These are phyloP conservation scores for Solanum okadae DNA, from an alignment of 257 asterid genomes.

Conservation along the genomic window DNA sequence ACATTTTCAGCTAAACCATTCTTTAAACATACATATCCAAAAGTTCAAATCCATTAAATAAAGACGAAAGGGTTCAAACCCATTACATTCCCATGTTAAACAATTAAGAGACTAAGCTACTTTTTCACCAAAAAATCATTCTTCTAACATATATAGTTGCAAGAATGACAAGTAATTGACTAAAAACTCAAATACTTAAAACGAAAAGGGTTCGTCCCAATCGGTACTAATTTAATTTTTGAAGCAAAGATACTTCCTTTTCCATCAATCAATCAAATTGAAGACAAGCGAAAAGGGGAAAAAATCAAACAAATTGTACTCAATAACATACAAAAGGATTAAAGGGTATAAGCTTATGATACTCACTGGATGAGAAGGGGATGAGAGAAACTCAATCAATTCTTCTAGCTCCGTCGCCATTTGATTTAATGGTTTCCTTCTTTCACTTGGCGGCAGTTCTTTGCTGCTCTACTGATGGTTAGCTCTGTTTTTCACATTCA, in stretches of 20 bases:
- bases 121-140: conserved; percentile 34
- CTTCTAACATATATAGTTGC: background rate
- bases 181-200: background rate
- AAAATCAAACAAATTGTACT: background rate
- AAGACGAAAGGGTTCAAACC: background rate
- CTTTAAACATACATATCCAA: background rate
- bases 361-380: conserved; percentile 73
- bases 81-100: background rate
- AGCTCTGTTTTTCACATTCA: background rate
- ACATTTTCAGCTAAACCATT: background rate
- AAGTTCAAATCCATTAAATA: background rate
- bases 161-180: background rate
- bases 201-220: background rate
- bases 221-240: background rate
- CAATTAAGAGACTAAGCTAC: background rate
- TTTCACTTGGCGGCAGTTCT: background rate
- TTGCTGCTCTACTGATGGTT: background rate
- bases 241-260: background rate
- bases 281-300: background rate
- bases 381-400: conserved; percentile 68
- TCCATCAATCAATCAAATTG: background rate
- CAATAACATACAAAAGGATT: background rate
- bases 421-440: background rate
- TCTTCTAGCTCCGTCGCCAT: conserved; percentile 98
- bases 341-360: background rate